These are phyloP conservation scores for Fraxinus pennsylvanica DNA, from an alignment of 257 asterid genomes.

Conservation along the genomic window DNA sequence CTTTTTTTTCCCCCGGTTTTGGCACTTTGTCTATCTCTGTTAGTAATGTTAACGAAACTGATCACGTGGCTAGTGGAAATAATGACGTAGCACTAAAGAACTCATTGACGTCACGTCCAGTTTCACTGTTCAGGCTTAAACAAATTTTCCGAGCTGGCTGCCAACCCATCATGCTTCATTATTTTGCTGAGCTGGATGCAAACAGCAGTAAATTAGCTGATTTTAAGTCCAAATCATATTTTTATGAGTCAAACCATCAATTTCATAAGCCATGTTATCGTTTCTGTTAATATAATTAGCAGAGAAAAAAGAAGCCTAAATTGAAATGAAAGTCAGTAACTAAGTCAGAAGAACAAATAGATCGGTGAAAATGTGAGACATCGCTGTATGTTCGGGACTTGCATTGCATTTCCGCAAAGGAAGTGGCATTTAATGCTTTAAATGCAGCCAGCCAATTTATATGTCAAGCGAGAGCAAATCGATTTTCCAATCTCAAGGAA, in stretches of 20 bases:
- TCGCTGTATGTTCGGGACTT: too few relatives aligned
- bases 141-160: not conserved
- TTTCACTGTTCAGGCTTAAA: not conserved
- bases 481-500: slow-evolving; percentile 1
- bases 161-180: not conserved
- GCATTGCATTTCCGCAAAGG: too few relatives aligned
- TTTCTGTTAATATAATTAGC: not conserved
- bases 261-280: not conserved
- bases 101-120: not conserved
- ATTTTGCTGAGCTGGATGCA: not conserved
- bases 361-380: too few relatives aligned
- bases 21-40: too few relatives aligned
- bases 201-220: not conserved
- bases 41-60: not conserved
- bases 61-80: not conserved
- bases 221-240: too few relatives aligned
- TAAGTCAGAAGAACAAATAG: too few relatives aligned
- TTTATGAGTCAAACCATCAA: not conserved
- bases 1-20: too few relatives aligned
- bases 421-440: not conserved
- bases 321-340: too few relatives aligned
- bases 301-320: too few relatives aligned
- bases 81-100: not conserved
- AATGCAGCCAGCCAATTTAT: not conserved
- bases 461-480: not conserved